Base-by-base conservation (phyloP, 2,329 filamentous ascomycete genomes). In the Fusarium illudens region DNA sequence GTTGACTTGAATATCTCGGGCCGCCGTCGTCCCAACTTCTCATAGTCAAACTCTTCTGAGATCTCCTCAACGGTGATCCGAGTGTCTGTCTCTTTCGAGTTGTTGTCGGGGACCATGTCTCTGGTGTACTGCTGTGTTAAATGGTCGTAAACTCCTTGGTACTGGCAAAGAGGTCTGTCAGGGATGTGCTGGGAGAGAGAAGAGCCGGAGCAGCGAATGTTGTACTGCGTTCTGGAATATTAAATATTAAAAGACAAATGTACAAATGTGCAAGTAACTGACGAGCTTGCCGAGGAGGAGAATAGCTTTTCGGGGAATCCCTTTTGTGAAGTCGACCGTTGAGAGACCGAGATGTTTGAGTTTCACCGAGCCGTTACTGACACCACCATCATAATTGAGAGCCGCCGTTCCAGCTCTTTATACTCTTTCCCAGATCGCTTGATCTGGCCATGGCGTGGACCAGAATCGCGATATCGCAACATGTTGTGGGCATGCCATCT, bases 1-100 rank as follows among this genome's bases (percentile, higher is more conserved):
- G 80, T 73, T 3, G 82, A 83, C 9, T 77, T 76, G 73, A 90
- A 90, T 33, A 78, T 79, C 6, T 80, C 78, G 3, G 89, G 89
- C 12, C 88, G 80, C 73, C 89, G 81, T 56, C 87, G 82, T 20
- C 89, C 89, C 4, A 90, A 78, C 27, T 81, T 81, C 65, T 90
- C 86, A 48, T 90, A 78, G 42, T 81, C 78, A 19, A 65, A 55
- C 53, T 67, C 61, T 11, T 58, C 52, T 5, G 59, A 58, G 30
- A 53, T 37, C 33, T 73, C 70, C 22, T 73, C 70, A 30, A 39
- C 10, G 2, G 17, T 6, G 44, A 58, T 39, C 42, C 19, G 54
- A 39, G 22, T 39, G 33, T 51, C 25, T 17, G 15, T 17, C 17
- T 37, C 42, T 39, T 39, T 58, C 33, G 11, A 30, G 27, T 34